Conservation (phyloP, 1,284 basidiomycete genomes). For the Irpex sp. region DNA sequence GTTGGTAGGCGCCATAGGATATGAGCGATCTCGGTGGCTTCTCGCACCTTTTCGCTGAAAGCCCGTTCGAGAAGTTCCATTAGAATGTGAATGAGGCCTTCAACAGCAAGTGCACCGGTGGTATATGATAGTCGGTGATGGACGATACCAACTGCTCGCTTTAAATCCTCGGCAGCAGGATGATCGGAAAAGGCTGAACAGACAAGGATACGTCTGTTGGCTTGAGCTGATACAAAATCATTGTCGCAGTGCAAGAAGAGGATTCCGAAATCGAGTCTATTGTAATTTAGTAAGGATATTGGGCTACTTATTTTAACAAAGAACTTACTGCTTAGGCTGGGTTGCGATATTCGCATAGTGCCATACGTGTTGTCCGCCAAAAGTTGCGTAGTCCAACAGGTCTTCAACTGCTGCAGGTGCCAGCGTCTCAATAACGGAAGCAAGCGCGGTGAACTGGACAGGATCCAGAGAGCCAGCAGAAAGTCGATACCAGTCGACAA, state of each 20-base stretch:
- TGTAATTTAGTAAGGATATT: not conserved
- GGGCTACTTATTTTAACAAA: not conserved
- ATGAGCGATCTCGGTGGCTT: not conserved
- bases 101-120: not conserved
- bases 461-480: constrained; percentile 31
- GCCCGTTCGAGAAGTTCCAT: constrained; percentile 9
- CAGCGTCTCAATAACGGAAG: constrained; percentile 35
- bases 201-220: constrained; percentile 24
- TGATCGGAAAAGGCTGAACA: constrained; percentile 25
- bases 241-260: constrained; percentile 40
- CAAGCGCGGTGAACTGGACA: constrained; percentile 38
- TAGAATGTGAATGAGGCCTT: constrained; percentile 16
- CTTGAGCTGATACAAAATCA: constrained; percentile 18
- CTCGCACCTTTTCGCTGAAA: not conserved
- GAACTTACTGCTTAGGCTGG: not conserved
- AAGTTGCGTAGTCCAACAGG: constrained; percentile 41
- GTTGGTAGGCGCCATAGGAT: constrained; percentile 14
- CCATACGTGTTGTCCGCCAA: constrained; percentile 41
- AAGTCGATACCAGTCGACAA: constrained; percentile 60
- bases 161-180: constrained; percentile 27
- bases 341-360: constrained; percentile 18
- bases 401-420: constrained; percentile 39
- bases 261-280: constrained; percentile 40
- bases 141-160: constrained; percentile 36
- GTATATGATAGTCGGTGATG: constrained; percentile 31